Evolutionary conservation across 2,329 filamentous ascomycete species (phyloP).

Genomic region (Ceratocystis albifundus): DNA sequence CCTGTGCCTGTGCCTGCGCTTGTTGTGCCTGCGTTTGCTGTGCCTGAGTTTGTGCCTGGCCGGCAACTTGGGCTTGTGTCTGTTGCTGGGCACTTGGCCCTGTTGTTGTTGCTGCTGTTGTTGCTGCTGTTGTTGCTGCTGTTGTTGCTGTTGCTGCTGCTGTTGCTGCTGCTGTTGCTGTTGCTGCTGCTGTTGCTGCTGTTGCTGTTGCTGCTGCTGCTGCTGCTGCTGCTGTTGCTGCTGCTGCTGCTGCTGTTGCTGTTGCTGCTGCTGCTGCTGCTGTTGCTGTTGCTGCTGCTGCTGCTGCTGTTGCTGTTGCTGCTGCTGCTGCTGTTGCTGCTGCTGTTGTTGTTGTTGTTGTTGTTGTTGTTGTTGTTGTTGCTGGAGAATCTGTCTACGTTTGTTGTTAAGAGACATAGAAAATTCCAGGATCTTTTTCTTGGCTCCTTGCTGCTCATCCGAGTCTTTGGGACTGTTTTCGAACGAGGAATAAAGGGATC

Average conservation of each 20-base stretch:
- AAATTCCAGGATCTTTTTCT: slow-evolving; percentile 49
- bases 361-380: slow-evolving; percentile 32
- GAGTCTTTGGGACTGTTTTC: slow-evolving; percentile 40
- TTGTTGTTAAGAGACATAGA: slow-evolving; percentile 46
- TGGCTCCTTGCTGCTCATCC: slow-evolving; percentile 39
- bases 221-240: slow-evolving; percentile 33
- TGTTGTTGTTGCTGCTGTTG: slow-evolving; percentile 28
- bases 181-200: slow-evolving; percentile 32
- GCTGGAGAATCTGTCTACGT: slow-evolving; percentile 24
- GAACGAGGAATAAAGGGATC: slow-evolving; percentile 42
- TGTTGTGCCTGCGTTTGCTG: slow-evolving; percentile 28
- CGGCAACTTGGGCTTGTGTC: slow-evolving; percentile 23
- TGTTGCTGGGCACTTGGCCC: slow-evolving; percentile 26
- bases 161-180: slow-evolving; percentile 35
- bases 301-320: slow-evolving; percentile 32
- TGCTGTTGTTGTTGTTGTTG: slow-evolving; percentile 31
- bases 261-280: slow-evolving; percentile 32
- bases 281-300: slow-evolving; percentile 32
- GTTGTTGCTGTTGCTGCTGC: slow-evolving; percentile 33
- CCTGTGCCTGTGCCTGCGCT: slow-evolving; percentile 27
- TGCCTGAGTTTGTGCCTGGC: slow-evolving; percentile 27
- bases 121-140: slow-evolving; percentile 28
- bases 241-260: slow-evolving; percentile 27
- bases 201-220: slow-evolving; percentile 29
- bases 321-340: slow-evolving; percentile 32